These are phyloP conservation scores for Cercospora zeae-maydis DNA, from an alignment of 2,329 filamentous ascomycete genomes.

Conservation along the genomic window DNA sequence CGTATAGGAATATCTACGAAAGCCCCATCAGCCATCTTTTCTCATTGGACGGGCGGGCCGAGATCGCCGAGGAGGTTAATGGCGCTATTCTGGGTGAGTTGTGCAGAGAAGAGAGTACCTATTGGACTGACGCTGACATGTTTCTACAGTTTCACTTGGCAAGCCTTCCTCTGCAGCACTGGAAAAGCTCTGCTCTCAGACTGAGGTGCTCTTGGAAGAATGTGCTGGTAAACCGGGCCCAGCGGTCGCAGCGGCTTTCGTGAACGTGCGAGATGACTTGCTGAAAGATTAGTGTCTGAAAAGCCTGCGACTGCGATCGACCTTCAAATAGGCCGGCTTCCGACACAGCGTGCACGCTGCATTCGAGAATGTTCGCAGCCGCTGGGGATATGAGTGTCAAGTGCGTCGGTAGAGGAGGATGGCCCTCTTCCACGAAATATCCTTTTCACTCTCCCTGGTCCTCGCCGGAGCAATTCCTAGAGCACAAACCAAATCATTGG, in stretches of 20 bases:
- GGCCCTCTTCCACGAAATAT: not conserved
- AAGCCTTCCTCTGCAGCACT: constrained; percentile 84
- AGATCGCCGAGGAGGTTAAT: constrained; percentile 90
- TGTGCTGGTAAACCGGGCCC: constrained; percentile 62
- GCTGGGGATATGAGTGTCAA: too few relatives aligned
- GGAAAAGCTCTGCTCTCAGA: constrained; percentile 82
- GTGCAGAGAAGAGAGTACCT: not conserved
- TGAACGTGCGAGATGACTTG: constrained; percentile 62
- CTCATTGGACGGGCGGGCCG: constrained; percentile 67
- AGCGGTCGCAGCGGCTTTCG: constrained; percentile 61
- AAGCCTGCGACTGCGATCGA: not conserved
- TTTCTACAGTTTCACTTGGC: constrained; percentile 71
- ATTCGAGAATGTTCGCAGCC: too few relatives aligned
- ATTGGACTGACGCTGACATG: constrained; percentile 30
- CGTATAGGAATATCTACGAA: constrained; percentile 76
- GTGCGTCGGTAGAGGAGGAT: not conserved
- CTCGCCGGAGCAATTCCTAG: not conserved
- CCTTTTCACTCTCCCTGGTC: not conserved
- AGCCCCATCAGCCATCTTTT: constrained; percentile 75
- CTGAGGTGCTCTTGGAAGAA: constrained; percentile 78
- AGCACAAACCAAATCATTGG: not conserved
- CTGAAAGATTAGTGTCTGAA: constrained; percentile 15
- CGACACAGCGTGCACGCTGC: not conserved
- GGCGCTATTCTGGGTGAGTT: constrained; percentile 80
- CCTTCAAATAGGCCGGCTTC: not conserved